Percentiles rank a stretch among this genome's conserved stretches.
Evolutionary conservation across 805 yeast species (phyloP).

Genomic region (Pichia eremophila): DNA sequence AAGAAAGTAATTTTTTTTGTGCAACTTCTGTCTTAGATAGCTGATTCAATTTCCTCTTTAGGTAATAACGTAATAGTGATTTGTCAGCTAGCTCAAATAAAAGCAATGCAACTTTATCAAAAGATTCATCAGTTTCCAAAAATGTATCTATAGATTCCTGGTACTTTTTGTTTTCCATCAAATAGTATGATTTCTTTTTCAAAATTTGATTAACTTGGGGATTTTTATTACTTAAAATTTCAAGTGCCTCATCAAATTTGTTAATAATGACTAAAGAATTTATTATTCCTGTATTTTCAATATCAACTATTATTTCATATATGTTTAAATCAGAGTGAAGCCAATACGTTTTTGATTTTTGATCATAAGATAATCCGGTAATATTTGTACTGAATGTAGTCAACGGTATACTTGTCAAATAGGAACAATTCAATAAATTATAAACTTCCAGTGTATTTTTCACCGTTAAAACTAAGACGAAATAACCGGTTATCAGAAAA

Average conservation of each 20-base stretch:
- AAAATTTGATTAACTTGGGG: constrained; percentile 34
- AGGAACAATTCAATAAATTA: constrained; percentile 43
- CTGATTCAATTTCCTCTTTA: constrained; percentile 31
- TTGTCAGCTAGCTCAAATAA: constrained; percentile 36
- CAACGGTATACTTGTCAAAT: constrained; percentile 30
- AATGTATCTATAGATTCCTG: constrained; percentile 44
- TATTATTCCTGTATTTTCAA: constrained; percentile 76
- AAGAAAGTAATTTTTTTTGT: constrained; percentile 45
- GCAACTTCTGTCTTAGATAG: constrained; percentile 26
- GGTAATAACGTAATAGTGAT: constrained; percentile 38
- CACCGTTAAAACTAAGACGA: constrained; percentile 39
- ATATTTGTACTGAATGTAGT: constrained; percentile 26
- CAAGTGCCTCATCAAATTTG: constrained; percentile 59
- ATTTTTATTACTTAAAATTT: constrained; percentile 22
- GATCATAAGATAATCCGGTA: constrained; percentile 43
- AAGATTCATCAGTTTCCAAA: constrained; percentile 55
- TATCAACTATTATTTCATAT: constrained; percentile 60
- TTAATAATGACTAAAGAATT: constrained; percentile 40
- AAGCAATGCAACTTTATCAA: constrained; percentile 58
- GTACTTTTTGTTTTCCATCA: constrained; percentile 24
- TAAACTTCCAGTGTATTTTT: constrained; percentile 31
- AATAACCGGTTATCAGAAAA: constrained; percentile 43
- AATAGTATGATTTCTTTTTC: constrained; percentile 44
- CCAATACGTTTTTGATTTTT: constrained; percentile 60
- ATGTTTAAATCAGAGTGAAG: constrained; percentile 49